Percentiles rank a stretch among this genome's conserved stretches.
Conservation (phyloP, 139 green algal genomes). For the Pseudopediastrum boryanum region DNA sequence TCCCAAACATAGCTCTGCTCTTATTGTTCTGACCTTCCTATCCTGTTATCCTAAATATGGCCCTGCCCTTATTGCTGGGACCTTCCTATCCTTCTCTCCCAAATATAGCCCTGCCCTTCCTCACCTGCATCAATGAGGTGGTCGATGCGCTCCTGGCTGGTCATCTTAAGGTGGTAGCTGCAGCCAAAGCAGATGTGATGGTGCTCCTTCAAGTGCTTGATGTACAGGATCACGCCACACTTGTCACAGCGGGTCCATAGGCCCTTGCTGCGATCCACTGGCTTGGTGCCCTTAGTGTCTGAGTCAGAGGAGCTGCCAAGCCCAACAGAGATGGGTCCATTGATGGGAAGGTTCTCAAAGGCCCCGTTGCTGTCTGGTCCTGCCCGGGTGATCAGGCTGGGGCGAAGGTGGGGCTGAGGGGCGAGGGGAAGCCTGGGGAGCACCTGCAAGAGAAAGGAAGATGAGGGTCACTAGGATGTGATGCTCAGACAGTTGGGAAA, state of each 20-base stretch:
- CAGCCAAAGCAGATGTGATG: constrained; percentile 82
- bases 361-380: constrained; percentile 26
- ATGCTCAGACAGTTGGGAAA: no score
- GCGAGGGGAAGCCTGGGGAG: no score
- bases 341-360: constrained; percentile 26
- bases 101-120: background rate
- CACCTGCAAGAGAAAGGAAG: no score
- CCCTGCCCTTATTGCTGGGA: no score
- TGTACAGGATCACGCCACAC: constrained; percentile 84
- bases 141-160: constrained; percentile 68
- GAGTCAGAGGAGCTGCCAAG: background rate
- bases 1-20: no score
- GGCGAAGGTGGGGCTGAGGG: no score
- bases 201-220: constrained; percentile 84
- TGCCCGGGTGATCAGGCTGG: no score
- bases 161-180: constrained; percentile 83
- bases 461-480: no score
- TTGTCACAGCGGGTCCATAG: constrained; percentile 84
- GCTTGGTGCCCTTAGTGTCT: constrained; percentile 21
- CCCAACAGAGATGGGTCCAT: constrained; percentile 33
- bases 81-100: no score
- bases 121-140: constrained; percentile 71
- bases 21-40: no score
- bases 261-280: constrained; percentile 69
- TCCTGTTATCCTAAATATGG: no score